Base-by-base conservation (phyloP, 768 basidiomycete genomes). In the Suillus subalutaceus region DNA sequence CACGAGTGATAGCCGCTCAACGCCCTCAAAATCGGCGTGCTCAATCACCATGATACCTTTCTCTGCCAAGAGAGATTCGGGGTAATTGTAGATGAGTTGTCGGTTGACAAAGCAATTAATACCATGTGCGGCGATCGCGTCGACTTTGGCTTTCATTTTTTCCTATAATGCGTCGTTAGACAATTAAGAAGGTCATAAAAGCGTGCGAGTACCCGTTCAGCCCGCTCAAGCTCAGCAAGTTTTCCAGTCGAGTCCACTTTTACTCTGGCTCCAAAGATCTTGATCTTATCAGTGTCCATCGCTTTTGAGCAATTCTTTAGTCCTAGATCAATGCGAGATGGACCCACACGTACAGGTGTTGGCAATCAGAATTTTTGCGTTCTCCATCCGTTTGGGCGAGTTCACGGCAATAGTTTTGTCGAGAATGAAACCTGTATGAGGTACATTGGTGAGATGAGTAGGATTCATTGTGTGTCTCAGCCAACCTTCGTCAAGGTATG, bases 261-360 rank as follows among this genome's bases (percentile, higher is more conserved):
- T 68, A 99, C 90, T 43, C 95, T 86, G 0, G 97, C 97, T 53
- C 97, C 97, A 68, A 99, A 99, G 67, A 99, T 91, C 81, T 99
- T 99, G 84, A 99, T 97, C 79, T 99, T 99, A 81, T 99, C 97
- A 37, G 97, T 99, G 80, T 99, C 97, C 97, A 99, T 99, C 3
- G 97, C 95, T 96, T 69, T 13, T 55, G 8, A 65, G 58, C 15
- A 32, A 58, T 18, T 9, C 61, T 18, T 52, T 18, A 65, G 20
- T 18, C 38, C 16, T 13, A 35, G 20, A 23, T 58, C 38, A 2
- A 18, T 43, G 32, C 15, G 6, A 38, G 41, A n/a, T 35, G 16
- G 38, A 7, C 16, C 30, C 32, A 59, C 12, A 79, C 93, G 69
- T 72, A 96, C 96, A 93, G 23, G 97, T 99, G 73, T 99, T 99